Evolutionary conservation across 345 rosid genomes (phyloP).

Genomic region (Euclidium syriacum): DNA sequence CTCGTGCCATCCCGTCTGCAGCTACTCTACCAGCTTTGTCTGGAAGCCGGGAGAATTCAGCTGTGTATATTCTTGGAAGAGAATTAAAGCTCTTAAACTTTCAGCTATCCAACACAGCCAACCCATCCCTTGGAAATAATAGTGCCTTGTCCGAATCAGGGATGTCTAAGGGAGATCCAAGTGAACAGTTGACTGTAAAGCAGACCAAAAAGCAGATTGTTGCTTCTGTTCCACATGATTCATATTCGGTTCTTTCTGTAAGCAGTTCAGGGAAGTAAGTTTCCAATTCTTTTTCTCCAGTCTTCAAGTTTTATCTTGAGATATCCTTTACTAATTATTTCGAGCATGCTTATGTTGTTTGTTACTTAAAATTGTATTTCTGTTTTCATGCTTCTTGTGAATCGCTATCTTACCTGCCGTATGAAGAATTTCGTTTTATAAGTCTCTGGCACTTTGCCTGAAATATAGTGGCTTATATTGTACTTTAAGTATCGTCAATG

Average conservation of each 20-base stretch:
- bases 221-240: conserved; percentile 96
- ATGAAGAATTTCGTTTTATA: too few relatives aligned
- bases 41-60: conserved; percentile 92
- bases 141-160: conserved; percentile 82
- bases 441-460: background rate
- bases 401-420: too few relatives aligned
- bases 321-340: conserved; percentile 4
- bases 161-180: conserved; percentile 67
- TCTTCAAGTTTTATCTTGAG: background rate
- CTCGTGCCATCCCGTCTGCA: conserved; percentile 86
- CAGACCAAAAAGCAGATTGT: conserved; percentile 84
- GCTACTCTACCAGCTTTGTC: conserved; percentile 77
- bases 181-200: conserved; percentile 73
- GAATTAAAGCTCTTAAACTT: conserved; percentile 83
- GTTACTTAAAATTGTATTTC: background rate
- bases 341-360: background rate
- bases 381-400: conserved; percentile 13
- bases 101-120: conserved; percentile 73
- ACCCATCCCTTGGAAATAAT: conserved; percentile 86
- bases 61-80: conserved; percentile 79
- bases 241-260: conserved; percentile 86
- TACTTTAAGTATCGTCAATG: background rate
- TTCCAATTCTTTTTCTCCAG: background rate
- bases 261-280: conserved; percentile 99
- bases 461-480: background rate